These are phyloP conservation scores for Ophiosphaerella korrae DNA, from an alignment of 2,329 filamentous ascomycete genomes.

Conservation along the genomic window DNA sequence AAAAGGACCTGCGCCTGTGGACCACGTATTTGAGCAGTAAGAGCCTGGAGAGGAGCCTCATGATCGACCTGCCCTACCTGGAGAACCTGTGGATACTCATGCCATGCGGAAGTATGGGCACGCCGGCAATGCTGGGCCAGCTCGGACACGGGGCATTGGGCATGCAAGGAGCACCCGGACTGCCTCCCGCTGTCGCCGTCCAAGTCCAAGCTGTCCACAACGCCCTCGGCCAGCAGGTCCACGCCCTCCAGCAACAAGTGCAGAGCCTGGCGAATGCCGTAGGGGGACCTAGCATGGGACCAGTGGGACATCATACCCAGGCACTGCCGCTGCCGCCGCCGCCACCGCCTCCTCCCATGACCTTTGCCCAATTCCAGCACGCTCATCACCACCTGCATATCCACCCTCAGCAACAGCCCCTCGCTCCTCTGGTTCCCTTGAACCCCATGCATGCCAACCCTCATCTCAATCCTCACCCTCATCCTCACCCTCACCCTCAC, in stretches of 20 bases:
- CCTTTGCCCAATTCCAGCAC: constrained; percentile 30
- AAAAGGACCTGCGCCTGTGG: constrained; percentile 46
- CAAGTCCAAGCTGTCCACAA: constrained; percentile 34
- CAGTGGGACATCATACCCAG: neutral
- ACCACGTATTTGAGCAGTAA: constrained; percentile 43
- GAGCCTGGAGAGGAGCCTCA: constrained; percentile 35
- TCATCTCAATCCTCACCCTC: neutral
- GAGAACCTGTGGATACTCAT: constrained; percentile 45
- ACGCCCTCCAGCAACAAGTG: constrained; percentile 32
- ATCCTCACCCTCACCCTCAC: constrained; percentile 2
- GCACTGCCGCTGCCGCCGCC: constrained; percentile 1
- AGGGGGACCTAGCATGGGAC: neutral
- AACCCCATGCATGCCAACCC: neutral
- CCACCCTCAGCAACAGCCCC: constrained; percentile 5
- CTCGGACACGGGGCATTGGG: constrained; percentile 9
- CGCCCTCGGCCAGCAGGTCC: constrained; percentile 32
- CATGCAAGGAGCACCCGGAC: constrained; percentile 1
- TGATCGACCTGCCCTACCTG: constrained; percentile 41
- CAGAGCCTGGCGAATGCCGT: constrained; percentile 22
- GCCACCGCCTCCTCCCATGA: constrained; percentile 19
- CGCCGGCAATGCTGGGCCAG: constrained; percentile 14
- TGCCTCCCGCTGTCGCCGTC: constrained; percentile 21
- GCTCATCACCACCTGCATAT: neutral
- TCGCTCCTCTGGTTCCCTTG: neutral
- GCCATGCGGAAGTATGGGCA: constrained; percentile 29